Conservation (phyloP, 2,329 filamentous ascomycete genomes). For the Colletotrichum cuscutae region DNA sequence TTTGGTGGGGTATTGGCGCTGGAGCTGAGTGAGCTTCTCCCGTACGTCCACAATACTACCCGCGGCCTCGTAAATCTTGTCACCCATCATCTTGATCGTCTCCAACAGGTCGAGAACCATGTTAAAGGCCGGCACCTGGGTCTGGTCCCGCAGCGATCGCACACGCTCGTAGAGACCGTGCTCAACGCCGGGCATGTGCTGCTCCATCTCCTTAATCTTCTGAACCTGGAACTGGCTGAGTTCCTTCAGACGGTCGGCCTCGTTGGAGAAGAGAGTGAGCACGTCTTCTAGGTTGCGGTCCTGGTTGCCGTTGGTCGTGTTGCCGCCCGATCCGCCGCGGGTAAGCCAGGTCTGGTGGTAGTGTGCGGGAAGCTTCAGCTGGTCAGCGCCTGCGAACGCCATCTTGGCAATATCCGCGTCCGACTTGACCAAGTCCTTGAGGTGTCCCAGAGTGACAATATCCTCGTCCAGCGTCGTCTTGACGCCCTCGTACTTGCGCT, state of each 20-base stretch:
- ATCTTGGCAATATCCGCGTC: conserved; percentile 78
- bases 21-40: conserved; percentile 39
- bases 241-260: conserved; percentile 42
- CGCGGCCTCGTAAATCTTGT: conserved; percentile 36
- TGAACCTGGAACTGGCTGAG: conserved; percentile 52
- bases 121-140: conserved; percentile 33
- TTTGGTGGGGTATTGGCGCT: conserved; percentile 34
- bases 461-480: conserved; percentile 63
- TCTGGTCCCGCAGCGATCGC: conserved; percentile 34
- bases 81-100: conserved; percentile 37
- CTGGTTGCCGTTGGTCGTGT: conserved; percentile 48
- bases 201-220: conserved; percentile 53
- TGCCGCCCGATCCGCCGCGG: conserved; percentile 40
- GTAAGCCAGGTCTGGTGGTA: conserved; percentile 61
- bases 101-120: conserved; percentile 36
- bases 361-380: conserved; percentile 74
- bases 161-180: conserved; percentile 53
- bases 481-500: conserved; percentile 58
- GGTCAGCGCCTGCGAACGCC: conserved; percentile 78
- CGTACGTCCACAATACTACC: conserved; percentile 34
- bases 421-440: conserved; percentile 68
- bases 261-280: conserved; percentile 34
- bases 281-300: conserved; percentile 48
- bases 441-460: conserved; percentile 69
- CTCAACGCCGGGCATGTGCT: conserved; percentile 59